Evolutionary conservation across 192 early-diverging fungal species (phyloP).

Genomic region (Podila horticola): DNA sequence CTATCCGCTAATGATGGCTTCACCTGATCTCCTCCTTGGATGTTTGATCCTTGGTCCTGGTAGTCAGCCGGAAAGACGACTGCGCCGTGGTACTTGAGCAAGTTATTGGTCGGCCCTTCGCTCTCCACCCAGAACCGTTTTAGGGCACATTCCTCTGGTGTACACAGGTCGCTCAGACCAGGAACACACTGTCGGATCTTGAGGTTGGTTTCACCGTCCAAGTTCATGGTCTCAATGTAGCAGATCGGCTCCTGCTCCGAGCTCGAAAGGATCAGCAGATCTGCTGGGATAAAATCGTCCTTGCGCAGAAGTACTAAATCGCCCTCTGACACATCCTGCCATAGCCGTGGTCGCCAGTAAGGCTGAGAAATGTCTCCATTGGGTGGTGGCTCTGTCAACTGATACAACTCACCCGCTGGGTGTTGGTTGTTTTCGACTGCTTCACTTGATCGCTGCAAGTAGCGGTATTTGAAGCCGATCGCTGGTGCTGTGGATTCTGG

Average conservation of each 20-base stretch:
- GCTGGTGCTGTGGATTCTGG: neutral
- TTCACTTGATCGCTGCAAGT: neutral
- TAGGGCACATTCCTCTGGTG: conserved; percentile 64
- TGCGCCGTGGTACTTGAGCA: conserved; percentile 74
- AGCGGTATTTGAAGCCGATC: conserved; percentile 3
- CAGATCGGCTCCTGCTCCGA: conserved; percentile 73
- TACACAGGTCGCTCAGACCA: conserved; percentile 58
- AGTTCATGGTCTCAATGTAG: conserved; percentile 82
- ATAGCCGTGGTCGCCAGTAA: conserved; percentile 55
- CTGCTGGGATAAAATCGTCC: conserved; percentile 72
- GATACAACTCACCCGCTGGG: neutral
- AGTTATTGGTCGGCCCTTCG: conserved; percentile 68
- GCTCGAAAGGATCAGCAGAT: conserved; percentile 71
- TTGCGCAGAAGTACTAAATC: conserved; percentile 70
- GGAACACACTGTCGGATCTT: conserved; percentile 71
- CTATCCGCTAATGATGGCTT: neutral
- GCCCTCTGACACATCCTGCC: conserved; percentile 70
- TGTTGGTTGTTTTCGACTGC: neutral
- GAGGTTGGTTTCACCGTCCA: conserved; percentile 86
- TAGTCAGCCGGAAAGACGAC: conserved; percentile 41
- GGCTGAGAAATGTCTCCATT: conserved; percentile 1
- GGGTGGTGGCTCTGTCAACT: neutral
- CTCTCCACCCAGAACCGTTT: conserved; percentile 61
- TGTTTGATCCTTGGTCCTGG: neutral
- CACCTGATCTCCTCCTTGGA: neutral